Evolutionary conservation across 805 yeast genomes (phyloP).

Genomic region (Starmerella cellae): DNA sequence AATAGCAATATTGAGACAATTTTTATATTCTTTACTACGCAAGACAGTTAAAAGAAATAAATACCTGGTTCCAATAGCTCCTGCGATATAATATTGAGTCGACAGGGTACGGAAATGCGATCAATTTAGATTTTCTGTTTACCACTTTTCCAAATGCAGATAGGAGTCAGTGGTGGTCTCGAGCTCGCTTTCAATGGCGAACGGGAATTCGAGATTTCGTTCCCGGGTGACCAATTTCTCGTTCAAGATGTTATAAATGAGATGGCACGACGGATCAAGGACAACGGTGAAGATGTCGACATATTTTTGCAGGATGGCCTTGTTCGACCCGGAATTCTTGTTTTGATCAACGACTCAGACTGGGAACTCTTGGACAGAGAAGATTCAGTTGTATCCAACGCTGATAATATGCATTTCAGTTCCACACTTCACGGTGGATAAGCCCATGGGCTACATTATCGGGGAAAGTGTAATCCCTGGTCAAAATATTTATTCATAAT

Average conservation of each 20-base stretch:
- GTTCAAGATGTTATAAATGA: constrained; percentile 38
- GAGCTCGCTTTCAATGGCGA: constrained; percentile 60
- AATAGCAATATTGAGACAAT: too few species aligned
- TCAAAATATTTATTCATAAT: too few species aligned
- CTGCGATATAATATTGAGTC: too few species aligned
- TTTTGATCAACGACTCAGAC: constrained; percentile 83
- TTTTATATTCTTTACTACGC: too few species aligned
- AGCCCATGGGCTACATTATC: too few species aligned
- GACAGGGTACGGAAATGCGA: too few species aligned
- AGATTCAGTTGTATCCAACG: constrained; percentile 57
- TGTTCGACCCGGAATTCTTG: constrained; percentile 84
- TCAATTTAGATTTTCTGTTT: too few species aligned
- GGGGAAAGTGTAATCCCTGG: too few species aligned
- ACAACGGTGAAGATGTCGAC: constrained; percentile 36
- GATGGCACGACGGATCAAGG: constrained; percentile 7
- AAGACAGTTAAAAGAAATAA: too few species aligned
- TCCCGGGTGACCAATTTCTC: constrained; percentile 31
- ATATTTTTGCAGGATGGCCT: constrained; percentile 72
- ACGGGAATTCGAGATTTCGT: constrained; percentile 38
- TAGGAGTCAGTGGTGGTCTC: constrained; percentile 53
- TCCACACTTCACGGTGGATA: constrained; percentile 92
- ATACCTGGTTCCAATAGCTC: too few species aligned
- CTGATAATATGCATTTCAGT: constrained; percentile 75
- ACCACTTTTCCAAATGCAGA: too few species aligned
- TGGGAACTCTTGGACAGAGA: constrained; percentile 94